These are phyloP conservation scores for Nymphaea thermarum DNA, from an alignment of 164 flowering plant species.

Conservation along the genomic window DNA sequence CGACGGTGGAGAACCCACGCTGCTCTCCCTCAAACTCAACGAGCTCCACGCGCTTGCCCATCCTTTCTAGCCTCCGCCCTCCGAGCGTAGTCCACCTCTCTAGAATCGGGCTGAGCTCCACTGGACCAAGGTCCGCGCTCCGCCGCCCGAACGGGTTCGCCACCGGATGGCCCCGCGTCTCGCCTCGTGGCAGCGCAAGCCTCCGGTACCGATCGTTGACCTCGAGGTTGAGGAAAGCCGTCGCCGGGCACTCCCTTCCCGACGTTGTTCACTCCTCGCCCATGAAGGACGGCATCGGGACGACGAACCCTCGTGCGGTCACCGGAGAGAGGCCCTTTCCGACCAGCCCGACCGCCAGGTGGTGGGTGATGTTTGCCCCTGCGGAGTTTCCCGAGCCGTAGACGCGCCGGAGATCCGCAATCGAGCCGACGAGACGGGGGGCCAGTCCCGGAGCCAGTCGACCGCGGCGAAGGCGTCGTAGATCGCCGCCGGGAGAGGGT, in stretches of 20 bases:
- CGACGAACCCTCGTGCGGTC: slow-evolving; percentile 42
- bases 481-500: slow-evolving; percentile 63
- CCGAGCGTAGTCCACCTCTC: slow-evolving; percentile 45
- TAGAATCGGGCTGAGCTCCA: slow-evolving; percentile 43
- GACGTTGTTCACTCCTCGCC: slow-evolving; percentile 38
- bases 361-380: slow-evolving; percentile 71
- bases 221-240: slow-evolving; percentile 44
- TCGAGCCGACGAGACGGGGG: slow-evolving; percentile 38
- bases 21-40: slow-evolving; percentile 55
- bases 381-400: slow-evolving; percentile 69
- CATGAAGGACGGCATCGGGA: slow-evolving; percentile 61
- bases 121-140: slow-evolving; percentile 27
- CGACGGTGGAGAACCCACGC: slow-evolving; percentile 60
- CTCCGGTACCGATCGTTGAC: slow-evolving; percentile 78
- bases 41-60: slow-evolving; percentile 51
- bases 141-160: slow-evolving; percentile 60
- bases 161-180: slow-evolving; percentile 46
- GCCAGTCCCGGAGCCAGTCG: too few relatives aligned
- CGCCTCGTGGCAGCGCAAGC: slow-evolving; percentile 50
- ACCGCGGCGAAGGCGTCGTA: slow-evolving; percentile 47
- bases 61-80: slow-evolving; percentile 21
- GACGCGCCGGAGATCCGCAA: slow-evolving; percentile 42
- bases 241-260: slow-evolving; percentile 57
- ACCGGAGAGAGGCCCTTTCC: neutral
- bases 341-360: slow-evolving; percentile 38